Evolutionary conservation across 2,329 filamentous ascomycete species (phyloP).

Genomic region (Alternaria tenuissima): DNA sequence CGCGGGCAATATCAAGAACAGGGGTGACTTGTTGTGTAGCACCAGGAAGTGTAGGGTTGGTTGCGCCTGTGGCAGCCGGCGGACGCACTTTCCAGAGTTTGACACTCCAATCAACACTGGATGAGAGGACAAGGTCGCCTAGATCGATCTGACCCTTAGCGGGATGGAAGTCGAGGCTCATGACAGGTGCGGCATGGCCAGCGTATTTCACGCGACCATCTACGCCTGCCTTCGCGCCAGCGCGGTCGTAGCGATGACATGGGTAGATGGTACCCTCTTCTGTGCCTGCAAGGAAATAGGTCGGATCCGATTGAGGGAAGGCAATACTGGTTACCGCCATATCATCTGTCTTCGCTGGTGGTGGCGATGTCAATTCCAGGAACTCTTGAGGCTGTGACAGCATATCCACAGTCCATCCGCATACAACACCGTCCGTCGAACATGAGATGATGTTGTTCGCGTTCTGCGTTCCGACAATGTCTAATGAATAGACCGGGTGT

Average conservation of each 20-base stretch:
- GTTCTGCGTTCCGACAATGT: constrained; percentile 97
- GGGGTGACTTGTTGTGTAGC: constrained; percentile 68
- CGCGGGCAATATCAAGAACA: constrained; percentile 87
- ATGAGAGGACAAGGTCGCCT: constrained; percentile 90
- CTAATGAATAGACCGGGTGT: constrained; percentile 93
- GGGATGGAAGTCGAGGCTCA: constrained; percentile 95
- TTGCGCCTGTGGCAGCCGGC: constrained; percentile 70
- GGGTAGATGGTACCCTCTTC: constrained; percentile 97
- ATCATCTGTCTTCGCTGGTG: constrained; percentile 84
- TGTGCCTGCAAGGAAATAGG: constrained; percentile 95
- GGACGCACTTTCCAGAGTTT: constrained; percentile 95
- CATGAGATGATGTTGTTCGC: constrained; percentile 98
- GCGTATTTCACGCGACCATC: constrained; percentile 88
- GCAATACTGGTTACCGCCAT: constrained; percentile 93
- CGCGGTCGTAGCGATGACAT: constrained; percentile 95
- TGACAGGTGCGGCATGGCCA: constrained; percentile 91
- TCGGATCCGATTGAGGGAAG: constrained; percentile 94
- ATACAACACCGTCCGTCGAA: constrained; percentile 95
- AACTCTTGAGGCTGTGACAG: constrained; percentile 95
- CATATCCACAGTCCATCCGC: constrained; percentile 98
- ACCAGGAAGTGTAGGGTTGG: constrained; percentile 51
- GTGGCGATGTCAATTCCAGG: constrained; percentile 84
- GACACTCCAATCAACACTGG: constrained; percentile 94
- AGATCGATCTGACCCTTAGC: constrained; percentile 91
- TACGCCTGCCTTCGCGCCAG: constrained; percentile 94